phyloP scores from a whole-genome alignment of 2,329 filamentous ascomycete species.

The Thielaviopsis punctulata region DNA sequence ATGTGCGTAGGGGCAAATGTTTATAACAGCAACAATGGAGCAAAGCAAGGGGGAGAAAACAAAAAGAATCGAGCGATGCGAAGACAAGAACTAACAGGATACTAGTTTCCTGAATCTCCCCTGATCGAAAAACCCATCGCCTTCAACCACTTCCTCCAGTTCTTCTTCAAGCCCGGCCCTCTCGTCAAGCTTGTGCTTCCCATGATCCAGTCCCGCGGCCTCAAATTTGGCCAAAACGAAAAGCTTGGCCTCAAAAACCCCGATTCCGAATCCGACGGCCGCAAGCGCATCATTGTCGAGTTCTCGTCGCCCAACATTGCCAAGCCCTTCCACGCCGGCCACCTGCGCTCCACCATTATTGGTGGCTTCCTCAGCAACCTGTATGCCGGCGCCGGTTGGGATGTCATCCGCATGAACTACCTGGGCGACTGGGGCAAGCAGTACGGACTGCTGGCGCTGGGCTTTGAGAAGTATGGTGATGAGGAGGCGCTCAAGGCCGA shows the following conservation, averaged over 20 bases:
- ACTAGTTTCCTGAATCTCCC: constrained; percentile 54
- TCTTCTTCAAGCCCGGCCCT: constrained; percentile 60
- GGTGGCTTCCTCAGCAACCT: constrained; percentile 60
- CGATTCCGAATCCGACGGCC: constrained; percentile 38
- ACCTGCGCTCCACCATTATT: constrained; percentile 64
- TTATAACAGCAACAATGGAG: not conserved
- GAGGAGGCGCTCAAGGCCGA: constrained; percentile 54
- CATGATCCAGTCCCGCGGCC: constrained; percentile 44
- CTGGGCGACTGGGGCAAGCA: constrained; percentile 72
- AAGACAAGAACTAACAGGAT: not conserved
- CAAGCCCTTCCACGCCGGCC: constrained; percentile 67
- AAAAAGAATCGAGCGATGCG: no score
- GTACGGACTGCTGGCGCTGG: constrained; percentile 54
- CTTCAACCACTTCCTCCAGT: constrained; percentile 55
- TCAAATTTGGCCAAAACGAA: constrained; percentile 44
- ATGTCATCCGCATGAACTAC: constrained; percentile 60
- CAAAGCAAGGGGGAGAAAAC: no score
- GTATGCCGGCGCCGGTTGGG: constrained; percentile 54
- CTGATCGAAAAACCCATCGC: constrained; percentile 53
- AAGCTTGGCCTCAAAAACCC: constrained; percentile 43
- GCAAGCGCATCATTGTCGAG: constrained; percentile 57
- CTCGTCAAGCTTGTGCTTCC: constrained; percentile 52
- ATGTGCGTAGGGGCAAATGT: not conserved
- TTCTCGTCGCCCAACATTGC: constrained; percentile 79
- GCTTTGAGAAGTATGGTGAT: constrained; percentile 57